Conservation (phyloP, 2,329 filamentous ascomycete species). For the Exutisphaerella laricina region DNA sequence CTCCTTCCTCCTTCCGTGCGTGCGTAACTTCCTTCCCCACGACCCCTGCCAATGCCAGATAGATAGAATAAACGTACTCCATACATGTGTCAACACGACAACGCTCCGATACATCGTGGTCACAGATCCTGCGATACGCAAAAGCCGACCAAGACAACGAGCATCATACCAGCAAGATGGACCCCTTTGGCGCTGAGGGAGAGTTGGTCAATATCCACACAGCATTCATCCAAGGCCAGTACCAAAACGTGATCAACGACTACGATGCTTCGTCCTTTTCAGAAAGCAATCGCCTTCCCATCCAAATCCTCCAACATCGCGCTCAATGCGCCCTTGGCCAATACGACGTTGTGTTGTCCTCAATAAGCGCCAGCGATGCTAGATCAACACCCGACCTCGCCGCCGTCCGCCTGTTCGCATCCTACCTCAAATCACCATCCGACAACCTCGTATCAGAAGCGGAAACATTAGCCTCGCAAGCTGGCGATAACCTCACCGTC, state of each 20-base stretch:
- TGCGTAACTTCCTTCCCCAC: no score
- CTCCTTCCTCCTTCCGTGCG: no score
- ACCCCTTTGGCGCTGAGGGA: constrained; percentile 61
- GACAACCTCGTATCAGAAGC: constrained; percentile 51
- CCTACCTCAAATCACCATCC: constrained; percentile 41
- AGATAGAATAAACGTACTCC: neutral
- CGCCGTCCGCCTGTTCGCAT: constrained; percentile 71
- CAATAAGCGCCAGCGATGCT: constrained; percentile 57
- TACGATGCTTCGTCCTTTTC: constrained; percentile 79
- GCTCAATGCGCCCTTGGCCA: constrained; percentile 79
- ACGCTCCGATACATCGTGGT: constrained; percentile 2
- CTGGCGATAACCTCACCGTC: constrained; percentile 68
- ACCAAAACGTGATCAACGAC: constrained; percentile 69
- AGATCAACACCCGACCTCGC: constrained; percentile 61
- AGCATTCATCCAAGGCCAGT: constrained; percentile 71
- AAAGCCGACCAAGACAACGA: neutral
- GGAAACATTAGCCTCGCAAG: constrained; percentile 60
- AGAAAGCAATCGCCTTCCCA: constrained; percentile 67
- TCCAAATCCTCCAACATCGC: constrained; percentile 72
- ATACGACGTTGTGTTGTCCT: constrained; percentile 63
- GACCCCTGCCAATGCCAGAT: neutral
- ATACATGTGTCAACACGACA: neutral
- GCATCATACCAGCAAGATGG: constrained; percentile 39
- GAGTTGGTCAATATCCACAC: constrained; percentile 64
- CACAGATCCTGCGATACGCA: neutral